Evolutionary conservation across 805 yeast genomes (phyloP).

Genomic region (Komagataella mondaviorum): DNA sequence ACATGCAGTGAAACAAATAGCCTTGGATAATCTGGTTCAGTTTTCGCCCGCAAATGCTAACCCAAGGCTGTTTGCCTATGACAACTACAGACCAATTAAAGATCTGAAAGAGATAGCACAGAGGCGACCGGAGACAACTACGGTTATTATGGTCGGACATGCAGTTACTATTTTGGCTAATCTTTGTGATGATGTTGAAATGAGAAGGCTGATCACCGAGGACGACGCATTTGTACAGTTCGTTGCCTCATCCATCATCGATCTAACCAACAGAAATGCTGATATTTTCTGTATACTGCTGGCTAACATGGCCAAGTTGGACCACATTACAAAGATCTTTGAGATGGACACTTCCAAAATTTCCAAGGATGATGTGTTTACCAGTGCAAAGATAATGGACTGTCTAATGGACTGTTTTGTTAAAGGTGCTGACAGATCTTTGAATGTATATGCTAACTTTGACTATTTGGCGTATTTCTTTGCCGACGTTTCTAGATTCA

Average conservation of each 20-base stretch:
- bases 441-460: constrained; percentile 60
- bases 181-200: constrained; percentile 54
- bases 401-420: constrained; percentile 84
- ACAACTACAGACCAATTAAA: constrained; percentile 55
- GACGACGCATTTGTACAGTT: constrained; percentile 44
- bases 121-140: constrained; percentile 32
- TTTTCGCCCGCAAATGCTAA: constrained; percentile 62
- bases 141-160: constrained; percentile 31
- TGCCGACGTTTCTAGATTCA: constrained; percentile 76
- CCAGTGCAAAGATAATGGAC: constrained; percentile 48
- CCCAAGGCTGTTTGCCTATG: constrained; percentile 51
- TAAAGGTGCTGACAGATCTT: constrained; percentile 59
- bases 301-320: constrained; percentile 76
- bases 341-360: constrained; percentile 18
- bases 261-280: constrained; percentile 48
- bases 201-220: constrained; percentile 52
- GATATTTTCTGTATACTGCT: constrained; percentile 76
- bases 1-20: constrained; percentile 69
- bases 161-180: constrained; percentile 75
- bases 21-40: constrained; percentile 73
- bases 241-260: constrained; percentile 35
- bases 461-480: constrained; percentile 83
- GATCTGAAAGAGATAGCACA: constrained; percentile 53
- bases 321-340: constrained; percentile 41
- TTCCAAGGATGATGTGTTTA: constrained; percentile 34